Evolutionary conservation across 352 stramenopile species (phyloP).

Genomic region (Phytophthora pini): DNA sequence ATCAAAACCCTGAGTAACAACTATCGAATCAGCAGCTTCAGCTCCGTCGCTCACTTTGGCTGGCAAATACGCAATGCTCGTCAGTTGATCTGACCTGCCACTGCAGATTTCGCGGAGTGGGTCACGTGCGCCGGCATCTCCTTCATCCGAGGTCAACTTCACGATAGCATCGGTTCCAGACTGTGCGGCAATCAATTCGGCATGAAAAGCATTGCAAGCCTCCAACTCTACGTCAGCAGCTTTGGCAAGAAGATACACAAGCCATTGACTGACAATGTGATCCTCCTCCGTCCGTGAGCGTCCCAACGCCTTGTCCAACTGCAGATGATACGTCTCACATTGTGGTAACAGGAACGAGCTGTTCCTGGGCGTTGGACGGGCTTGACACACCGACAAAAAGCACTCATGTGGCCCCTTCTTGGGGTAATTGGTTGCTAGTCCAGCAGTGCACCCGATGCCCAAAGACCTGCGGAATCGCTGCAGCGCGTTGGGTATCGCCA

Average conservation of each 20-base stretch:
- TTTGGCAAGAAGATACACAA: conserved; percentile 74
- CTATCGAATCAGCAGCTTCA: neutral
- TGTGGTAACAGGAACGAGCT: conserved; percentile 25
- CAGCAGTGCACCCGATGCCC: conserved; percentile 78
- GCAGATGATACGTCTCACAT: conserved; percentile 66
- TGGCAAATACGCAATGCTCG: conserved; percentile 62
- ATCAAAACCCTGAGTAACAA: conserved; percentile 42
- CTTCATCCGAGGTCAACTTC: conserved; percentile 14
- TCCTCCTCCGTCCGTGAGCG: conserved; percentile 72
- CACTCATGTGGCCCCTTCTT: conserved; percentile 70
- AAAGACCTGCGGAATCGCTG: conserved; percentile 46
- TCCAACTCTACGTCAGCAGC: conserved; percentile 43
- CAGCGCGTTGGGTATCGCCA: conserved; percentile 34
- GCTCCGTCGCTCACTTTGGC: neutral
- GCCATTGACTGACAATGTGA: conserved; percentile 66
- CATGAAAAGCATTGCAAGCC: conserved; percentile 34
- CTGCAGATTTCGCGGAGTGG: conserved; percentile 39
- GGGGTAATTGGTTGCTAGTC: conserved; percentile 66
- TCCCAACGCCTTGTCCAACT: conserved; percentile 66
- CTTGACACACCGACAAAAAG: conserved; percentile 71
- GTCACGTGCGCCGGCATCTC: conserved; percentile 9
- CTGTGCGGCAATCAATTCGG: conserved; percentile 40
- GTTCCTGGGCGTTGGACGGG: conserved; percentile 9
- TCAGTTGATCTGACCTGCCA: conserved; percentile 27
- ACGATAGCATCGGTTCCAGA: conserved; percentile 38